Conservation (phyloP, 1,139 yeast genomes). For the Taphrina flavorubra region DNA sequence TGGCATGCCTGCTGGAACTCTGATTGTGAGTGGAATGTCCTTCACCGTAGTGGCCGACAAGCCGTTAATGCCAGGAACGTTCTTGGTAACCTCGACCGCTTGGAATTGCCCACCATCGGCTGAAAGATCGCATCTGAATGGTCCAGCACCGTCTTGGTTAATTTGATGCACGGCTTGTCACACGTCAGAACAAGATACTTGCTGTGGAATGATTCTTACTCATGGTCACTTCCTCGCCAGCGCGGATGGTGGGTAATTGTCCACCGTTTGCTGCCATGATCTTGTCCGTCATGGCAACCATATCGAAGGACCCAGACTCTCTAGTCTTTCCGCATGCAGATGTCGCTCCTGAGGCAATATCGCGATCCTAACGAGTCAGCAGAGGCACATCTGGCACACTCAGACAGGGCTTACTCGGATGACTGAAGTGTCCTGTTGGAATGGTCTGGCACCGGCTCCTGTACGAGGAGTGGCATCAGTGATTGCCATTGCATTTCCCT, state of each 20-base stretch:
- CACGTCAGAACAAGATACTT: not conserved
- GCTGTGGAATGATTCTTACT: not conserved
- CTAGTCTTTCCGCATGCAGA: conserved; percentile 36
- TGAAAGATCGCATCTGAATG: conserved; percentile 32
- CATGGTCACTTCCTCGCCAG: conserved; percentile 30
- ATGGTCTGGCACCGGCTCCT: conserved; percentile 31
- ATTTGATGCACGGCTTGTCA: conserved; percentile 26
- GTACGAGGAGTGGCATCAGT: conserved; percentile 24
- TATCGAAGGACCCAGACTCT: conserved; percentile 27
- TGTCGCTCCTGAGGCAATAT: conserved; percentile 24
- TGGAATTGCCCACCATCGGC: conserved; percentile 27
- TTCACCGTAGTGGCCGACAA: conserved; percentile 16
- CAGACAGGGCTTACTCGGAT: conserved; percentile 10
- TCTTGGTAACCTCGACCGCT: conserved; percentile 30
- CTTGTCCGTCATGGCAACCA: conserved; percentile 30
- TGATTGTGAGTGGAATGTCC: conserved; percentile 25
- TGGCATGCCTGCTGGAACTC: conserved; percentile 22
- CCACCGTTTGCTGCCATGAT: conserved; percentile 31
- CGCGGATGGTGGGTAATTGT: conserved; percentile 24
- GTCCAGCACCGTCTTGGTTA: conserved; percentile 39
- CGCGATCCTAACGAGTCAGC: conserved; percentile 12
- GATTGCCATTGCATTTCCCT: conserved; percentile 23
- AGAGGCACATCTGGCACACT: not conserved
- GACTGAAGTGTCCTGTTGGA: conserved; percentile 38
- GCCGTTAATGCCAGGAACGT: conserved; percentile 34